These are phyloP conservation scores for Populus pruinosa DNA, from an alignment of 345 rosid genomes.

Conservation along the genomic window DNA sequence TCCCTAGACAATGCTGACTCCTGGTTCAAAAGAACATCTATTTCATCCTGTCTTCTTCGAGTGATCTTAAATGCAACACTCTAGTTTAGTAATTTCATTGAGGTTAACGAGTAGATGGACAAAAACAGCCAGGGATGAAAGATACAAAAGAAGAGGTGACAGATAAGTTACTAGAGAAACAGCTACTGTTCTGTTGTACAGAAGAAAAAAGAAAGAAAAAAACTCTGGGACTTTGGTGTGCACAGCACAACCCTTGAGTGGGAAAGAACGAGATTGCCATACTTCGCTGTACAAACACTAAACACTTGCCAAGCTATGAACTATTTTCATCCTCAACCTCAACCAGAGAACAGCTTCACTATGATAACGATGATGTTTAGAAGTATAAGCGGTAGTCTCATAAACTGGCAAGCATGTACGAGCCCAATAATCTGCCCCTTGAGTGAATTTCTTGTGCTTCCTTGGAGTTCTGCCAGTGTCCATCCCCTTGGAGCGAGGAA, in stretches of 20 bases:
- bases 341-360: slow-evolving; percentile 39
- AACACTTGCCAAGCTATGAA: neutral
- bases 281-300: neutral
- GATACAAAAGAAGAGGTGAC: too few relatives aligned
- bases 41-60: too few relatives aligned
- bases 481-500: slow-evolving; percentile 47
- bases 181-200: too few relatives aligned
- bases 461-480: slow-evolving; percentile 47
- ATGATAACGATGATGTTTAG: slow-evolving; percentile 35
- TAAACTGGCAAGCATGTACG: slow-evolving; percentile 47
- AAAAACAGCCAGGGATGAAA: too few relatives aligned
- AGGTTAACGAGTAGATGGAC: too few relatives aligned
- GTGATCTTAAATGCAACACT: too few relatives aligned
- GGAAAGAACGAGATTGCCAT: neutral
- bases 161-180: too few relatives aligned
- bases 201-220: too few relatives aligned
- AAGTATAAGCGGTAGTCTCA: slow-evolving; percentile 46
- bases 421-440: slow-evolving; percentile 46
- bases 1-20: too few relatives aligned
- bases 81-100: too few relatives aligned
- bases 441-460: slow-evolving; percentile 31
- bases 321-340: slow-evolving; percentile 8
- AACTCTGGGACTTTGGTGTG: too few relatives aligned
- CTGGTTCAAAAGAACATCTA: too few relatives aligned
- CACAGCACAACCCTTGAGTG: neutral